Evolutionary conservation across 2,329 filamentous ascomycete genomes (phyloP), one percentile per base, ranked within the genome.

Genomic region (Ascochyta lentis): DNA sequence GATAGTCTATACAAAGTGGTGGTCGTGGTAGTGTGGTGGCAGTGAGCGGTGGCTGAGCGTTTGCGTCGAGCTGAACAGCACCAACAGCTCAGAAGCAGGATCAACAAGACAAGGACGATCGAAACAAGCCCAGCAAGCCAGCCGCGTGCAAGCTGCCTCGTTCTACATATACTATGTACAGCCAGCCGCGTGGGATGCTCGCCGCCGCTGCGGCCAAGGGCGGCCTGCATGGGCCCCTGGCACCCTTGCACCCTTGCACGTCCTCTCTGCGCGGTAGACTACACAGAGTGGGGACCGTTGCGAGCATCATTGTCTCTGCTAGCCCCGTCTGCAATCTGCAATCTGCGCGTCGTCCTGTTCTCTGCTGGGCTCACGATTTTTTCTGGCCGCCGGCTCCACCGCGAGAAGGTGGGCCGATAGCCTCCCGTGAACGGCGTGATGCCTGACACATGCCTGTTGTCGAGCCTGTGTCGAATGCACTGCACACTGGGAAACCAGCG

Each of bases 141-240:
- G 53, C 53, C 53, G 53, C 53, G 53, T 49, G 27, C 43, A 22
- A 43, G 51, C 45, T 44, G 45, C 33, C 41, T 46, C 34, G 19
- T 51, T 47, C 42, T 56, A 56, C 53, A 56, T 51, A 50, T 56
- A 51, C 46, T 4, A 7, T 8, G 19, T 15, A 16, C 16, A 47
- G 42, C 53, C 47, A 34, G 24, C 47, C 40, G 53, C 48, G 53
- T 51, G 47, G 54, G 44, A 61, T 64, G 45, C 49, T 50, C 50
- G 24, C 22, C 42, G 46, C 53, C 46, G 50, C 54, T 39, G 59
- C 63, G 63, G 63, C 35, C 59, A 65, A 66, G 59, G 64, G 64
- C 64, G 60, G 64, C 60, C 46, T 55, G 54, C 41, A 54, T 38
- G 35, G 27, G 27, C 27, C 19, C 19, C 19, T 19, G 19, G 19